Evolutionary conservation across 495 filamentous ascomycete genomes (phyloP).

Genomic region (Endocarpon pusillum): DNA sequence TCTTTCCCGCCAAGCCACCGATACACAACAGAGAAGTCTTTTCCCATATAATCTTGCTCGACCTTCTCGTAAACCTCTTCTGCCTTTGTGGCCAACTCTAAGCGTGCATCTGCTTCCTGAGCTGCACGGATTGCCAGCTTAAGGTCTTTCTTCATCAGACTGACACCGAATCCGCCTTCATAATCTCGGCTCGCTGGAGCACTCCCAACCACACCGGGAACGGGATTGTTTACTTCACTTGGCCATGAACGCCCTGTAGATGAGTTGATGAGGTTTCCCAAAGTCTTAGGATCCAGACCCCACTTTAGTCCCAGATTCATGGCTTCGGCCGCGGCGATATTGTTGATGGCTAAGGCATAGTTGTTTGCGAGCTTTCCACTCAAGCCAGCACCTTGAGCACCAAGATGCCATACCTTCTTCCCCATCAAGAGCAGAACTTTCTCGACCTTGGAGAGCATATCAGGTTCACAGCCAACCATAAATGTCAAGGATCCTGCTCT

Average conservation of each 20-base stretch:
- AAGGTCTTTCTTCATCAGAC: conserved; percentile 62
- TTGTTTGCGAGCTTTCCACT: conserved; percentile 73
- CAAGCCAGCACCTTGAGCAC: conserved; percentile 53
- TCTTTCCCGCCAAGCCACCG: conserved; percentile 42
- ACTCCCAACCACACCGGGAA: conserved; percentile 48
- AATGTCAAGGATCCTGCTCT: conserved; percentile 54
- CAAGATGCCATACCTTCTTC: conserved; percentile 51
- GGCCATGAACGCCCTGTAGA: conserved; percentile 70
- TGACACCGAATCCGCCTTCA: conserved; percentile 54
- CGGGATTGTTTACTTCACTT: conserved; percentile 67
- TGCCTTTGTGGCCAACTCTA: conserved; percentile 48
- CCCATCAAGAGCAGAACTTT: conserved; percentile 54
- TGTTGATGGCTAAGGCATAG: conserved; percentile 65
- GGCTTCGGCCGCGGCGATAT: conserved; percentile 69
- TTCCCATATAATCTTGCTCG: conserved; percentile 40
- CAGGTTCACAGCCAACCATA: conserved; percentile 45
- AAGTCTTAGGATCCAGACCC: conserved; percentile 51
- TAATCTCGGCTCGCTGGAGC: conserved; percentile 52
- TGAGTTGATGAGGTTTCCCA: conserved; percentile 60
- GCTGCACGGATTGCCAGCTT: conserved; percentile 55
- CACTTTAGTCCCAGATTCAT: conserved; percentile 67
- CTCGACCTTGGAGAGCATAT: conserved; percentile 36
- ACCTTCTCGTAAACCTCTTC: conserved; percentile 51
- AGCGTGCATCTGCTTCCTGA: conserved; percentile 41
- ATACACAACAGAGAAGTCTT: conserved; percentile 79